A percentile compares a stretch with the other conserved stretches of the same genome.
These are phyloP conservation scores for Pythium phragmitis DNA, from an alignment of 352 stramenopile species.

Conservation along the genomic window DNA sequence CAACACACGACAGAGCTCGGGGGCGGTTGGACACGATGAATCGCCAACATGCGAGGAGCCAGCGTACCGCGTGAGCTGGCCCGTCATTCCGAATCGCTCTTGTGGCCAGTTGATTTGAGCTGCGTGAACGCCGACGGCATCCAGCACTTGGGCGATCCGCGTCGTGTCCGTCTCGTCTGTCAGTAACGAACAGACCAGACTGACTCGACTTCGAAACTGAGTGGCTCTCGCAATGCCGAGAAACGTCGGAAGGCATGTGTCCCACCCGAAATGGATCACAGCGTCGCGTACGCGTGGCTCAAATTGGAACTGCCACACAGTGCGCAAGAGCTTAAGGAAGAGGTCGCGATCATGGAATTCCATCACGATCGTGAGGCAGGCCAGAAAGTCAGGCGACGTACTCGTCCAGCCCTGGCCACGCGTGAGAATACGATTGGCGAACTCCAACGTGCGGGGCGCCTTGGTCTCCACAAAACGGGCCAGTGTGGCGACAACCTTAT, in stretches of 20 bases:
- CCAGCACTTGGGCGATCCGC: not conserved
- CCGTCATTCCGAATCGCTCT: not conserved
- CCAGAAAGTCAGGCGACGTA: not conserved
- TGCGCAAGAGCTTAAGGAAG: not conserved
- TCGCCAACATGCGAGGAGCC: not conserved
- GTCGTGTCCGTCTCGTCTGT: not conserved
- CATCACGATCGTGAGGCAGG: not conserved
- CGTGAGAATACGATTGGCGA: not conserved
- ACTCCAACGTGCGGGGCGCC: not conserved
- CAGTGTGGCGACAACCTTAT: not conserved
- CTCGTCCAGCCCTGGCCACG: conserved; percentile 1
- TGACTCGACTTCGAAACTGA: not conserved
- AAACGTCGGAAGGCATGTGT: not conserved
- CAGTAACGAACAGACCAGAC: conserved; percentile 8
- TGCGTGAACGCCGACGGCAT: not conserved
- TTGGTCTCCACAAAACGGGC: not conserved
- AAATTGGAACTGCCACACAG: not conserved
- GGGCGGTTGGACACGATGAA: not conserved
- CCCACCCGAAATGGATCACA: conserved; percentile 5
- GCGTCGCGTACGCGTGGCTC: not conserved
- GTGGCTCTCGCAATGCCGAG: not conserved
- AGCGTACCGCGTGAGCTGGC: not conserved
- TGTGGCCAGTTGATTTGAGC: not conserved
- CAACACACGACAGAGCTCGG: conserved; percentile 1
- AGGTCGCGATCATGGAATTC: not conserved